A percentile compares a stretch with the other conserved stretches of the same genome.
Conservation (phyloP, 306 rosid species). For the Citrullus amarus region DNA sequence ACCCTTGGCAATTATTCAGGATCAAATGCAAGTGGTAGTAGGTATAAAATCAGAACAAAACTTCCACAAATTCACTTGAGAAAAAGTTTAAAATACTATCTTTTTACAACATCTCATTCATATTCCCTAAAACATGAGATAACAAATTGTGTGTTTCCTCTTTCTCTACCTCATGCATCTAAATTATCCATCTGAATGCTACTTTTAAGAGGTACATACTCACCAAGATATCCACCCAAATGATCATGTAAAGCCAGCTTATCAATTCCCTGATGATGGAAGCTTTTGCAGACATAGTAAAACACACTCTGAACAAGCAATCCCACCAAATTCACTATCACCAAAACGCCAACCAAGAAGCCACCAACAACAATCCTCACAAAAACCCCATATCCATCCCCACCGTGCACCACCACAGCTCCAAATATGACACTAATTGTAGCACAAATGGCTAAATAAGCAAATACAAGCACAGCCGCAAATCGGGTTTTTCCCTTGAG, state of each 20-base stretch:
- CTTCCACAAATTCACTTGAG: background rate
- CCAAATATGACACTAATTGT: slow-evolving; percentile 42
- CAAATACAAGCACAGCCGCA: slow-evolving; percentile 43
- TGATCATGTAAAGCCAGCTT: slow-evolving; percentile 79
- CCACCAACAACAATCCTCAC: slow-evolving; percentile 73
- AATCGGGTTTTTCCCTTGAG: slow-evolving; percentile 53
- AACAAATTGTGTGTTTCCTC: background rate
- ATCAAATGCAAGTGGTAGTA: background rate
- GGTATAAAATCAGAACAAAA: background rate
- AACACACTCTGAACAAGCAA: slow-evolving; percentile 82
- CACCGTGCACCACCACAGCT: slow-evolving; percentile 66
- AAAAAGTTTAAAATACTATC: background rate
- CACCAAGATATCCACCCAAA: slow-evolving; percentile 95
- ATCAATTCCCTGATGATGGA: slow-evolving; percentile 85
- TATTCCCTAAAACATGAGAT: slow-evolving; percentile 24
- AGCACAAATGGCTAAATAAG: slow-evolving; percentile 42
- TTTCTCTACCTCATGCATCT: slow-evolving; percentile 36
- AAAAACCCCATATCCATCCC: slow-evolving; percentile 37
- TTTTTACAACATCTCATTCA: background rate
- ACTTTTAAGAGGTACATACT: slow-evolving; percentile 92
- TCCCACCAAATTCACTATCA: slow-evolving; percentile 77
- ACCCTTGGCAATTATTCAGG: background rate
- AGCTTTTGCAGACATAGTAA: slow-evolving; percentile 89
- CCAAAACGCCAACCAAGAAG: slow-evolving; percentile 70
- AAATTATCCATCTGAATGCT: slow-evolving; percentile 85